Conservation (phyloP, 169 alveolate species). For the Cryptosporidium canis region DNA sequence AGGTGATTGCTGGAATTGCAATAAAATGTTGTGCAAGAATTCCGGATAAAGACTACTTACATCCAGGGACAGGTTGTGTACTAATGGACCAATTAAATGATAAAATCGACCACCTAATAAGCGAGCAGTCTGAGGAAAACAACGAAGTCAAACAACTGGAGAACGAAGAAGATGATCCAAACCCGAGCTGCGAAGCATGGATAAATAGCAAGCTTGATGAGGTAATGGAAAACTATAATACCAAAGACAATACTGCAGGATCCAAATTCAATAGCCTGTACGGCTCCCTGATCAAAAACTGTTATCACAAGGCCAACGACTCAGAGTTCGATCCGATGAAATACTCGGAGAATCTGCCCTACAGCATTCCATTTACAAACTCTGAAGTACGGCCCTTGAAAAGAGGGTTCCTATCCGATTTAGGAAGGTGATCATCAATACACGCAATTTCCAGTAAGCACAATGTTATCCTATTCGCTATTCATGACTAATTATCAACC, state of each 20-base stretch:
- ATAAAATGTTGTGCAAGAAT: constrained; percentile 44
- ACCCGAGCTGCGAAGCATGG: neutral
- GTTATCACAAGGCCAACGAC: constrained; percentile 14
- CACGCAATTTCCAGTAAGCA: neutral
- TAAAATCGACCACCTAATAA: constrained; percentile 16
- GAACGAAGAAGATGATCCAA: neutral
- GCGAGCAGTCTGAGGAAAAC: neutral
- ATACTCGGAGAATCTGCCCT: constrained; percentile 10
- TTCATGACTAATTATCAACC: neutral
- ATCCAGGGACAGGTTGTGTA: constrained; percentile 66
- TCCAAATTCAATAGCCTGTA: neutral
- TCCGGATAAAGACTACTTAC: constrained; percentile 44
- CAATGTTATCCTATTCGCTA: neutral
- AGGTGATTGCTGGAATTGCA: constrained; percentile 44
- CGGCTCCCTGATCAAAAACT: constrained; percentile 6
- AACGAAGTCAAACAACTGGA: neutral
- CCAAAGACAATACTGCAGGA: neutral
- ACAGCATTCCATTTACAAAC: neutral
- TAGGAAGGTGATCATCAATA: neutral
- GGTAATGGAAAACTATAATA: neutral
- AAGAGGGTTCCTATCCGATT: constrained; percentile 6
- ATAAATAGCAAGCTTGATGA: constrained; percentile 15
- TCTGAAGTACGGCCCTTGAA: neutral
- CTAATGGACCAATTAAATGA: constrained; percentile 51
- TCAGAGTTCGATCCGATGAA: constrained; percentile 12